Evolutionary conservation across 768 basidiomycete genomes (phyloP).

Genomic region (Obba rivulosa): DNA sequence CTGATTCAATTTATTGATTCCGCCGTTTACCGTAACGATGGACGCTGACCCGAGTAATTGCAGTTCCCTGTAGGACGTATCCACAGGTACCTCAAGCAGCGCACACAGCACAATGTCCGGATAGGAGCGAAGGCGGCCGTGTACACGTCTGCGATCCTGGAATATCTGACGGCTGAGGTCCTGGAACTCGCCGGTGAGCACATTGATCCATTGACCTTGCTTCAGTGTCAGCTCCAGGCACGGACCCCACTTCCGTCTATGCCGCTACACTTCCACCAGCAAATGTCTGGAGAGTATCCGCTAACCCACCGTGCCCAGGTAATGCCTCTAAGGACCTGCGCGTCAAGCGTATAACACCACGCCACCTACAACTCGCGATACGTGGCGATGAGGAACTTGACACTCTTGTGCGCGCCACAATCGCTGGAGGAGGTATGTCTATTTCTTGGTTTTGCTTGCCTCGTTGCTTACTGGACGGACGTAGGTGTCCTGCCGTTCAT

Average conservation of each 20-base stretch:
- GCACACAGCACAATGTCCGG: constrained; percentile 89
- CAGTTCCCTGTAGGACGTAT: constrained; percentile 98
- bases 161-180: constrained; percentile 95
- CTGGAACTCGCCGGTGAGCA: constrained; percentile 86
- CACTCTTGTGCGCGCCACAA: constrained; percentile 88
- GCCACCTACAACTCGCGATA: constrained; percentile 93
- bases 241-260: too few relatives aligned
- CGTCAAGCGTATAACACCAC: constrained; percentile 94
- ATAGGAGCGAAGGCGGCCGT: constrained; percentile 98
- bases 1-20: background rate
- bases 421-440: constrained; percentile 61
- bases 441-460: background rate
- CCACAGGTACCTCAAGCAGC: constrained; percentile 89
- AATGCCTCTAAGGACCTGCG: constrained; percentile 97
- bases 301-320: too few relatives aligned
- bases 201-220: background rate
- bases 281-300: too few relatives aligned
- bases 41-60: background rate
- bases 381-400: constrained; percentile 98
- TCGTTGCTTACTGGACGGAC: background rate
- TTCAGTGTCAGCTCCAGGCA: background rate
- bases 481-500: constrained; percentile 80
- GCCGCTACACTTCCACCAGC: too few relatives aligned
- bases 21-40: background rate
- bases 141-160: constrained; percentile 92